phyloP scores from a whole-genome alignment of 805 yeast genomes.

The Ogataea pini region DNA sequence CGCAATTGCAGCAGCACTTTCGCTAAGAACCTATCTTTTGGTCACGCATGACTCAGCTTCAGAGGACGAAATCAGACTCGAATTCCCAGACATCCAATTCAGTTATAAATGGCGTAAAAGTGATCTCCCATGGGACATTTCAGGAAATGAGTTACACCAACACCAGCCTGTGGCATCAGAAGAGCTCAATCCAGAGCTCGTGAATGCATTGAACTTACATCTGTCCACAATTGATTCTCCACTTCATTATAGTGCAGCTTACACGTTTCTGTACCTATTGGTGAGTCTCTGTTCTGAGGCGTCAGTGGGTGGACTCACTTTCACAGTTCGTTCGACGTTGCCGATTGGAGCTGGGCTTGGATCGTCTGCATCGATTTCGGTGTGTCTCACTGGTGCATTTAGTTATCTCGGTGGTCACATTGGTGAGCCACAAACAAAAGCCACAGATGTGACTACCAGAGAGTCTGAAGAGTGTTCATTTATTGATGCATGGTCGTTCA shows the following conservation, averaged over 20 bases:
- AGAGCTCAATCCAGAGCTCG: conserved; percentile 61
- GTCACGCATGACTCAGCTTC: conserved; percentile 50
- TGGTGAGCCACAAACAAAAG: conserved; percentile 36
- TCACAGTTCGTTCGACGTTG: conserved; percentile 74
- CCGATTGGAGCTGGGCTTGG: conserved; percentile 98
- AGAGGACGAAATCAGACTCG: conserved; percentile 52
- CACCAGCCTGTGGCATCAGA: conserved; percentile 41
- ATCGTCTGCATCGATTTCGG: conserved; percentile 88
- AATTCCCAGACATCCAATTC: conserved; percentile 82
- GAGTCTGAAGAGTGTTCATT: conserved; percentile 50
- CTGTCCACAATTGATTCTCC: conserved; percentile 50
- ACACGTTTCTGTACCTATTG: conserved; percentile 80
- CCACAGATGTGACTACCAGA: conserved; percentile 37
- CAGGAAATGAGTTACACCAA: conserved; percentile 26
- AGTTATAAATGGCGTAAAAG: conserved; percentile 59
- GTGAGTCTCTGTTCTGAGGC: conserved; percentile 52
- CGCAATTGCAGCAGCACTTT: conserved; percentile 93
- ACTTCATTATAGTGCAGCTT: conserved; percentile 74
- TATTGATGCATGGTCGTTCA: conserved; percentile 82
- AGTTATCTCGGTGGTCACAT: conserved; percentile 60
- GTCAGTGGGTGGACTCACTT: conserved; percentile 51
- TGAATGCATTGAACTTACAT: conserved; percentile 46
- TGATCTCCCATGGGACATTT: conserved; percentile 62
- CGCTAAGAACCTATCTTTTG: conserved; percentile 77
- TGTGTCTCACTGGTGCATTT: conserved; percentile 77